Evolutionary conservation across 2,329 filamentous ascomycete species (phyloP).

Genomic region (Fusarium protoensiforme): DNA sequence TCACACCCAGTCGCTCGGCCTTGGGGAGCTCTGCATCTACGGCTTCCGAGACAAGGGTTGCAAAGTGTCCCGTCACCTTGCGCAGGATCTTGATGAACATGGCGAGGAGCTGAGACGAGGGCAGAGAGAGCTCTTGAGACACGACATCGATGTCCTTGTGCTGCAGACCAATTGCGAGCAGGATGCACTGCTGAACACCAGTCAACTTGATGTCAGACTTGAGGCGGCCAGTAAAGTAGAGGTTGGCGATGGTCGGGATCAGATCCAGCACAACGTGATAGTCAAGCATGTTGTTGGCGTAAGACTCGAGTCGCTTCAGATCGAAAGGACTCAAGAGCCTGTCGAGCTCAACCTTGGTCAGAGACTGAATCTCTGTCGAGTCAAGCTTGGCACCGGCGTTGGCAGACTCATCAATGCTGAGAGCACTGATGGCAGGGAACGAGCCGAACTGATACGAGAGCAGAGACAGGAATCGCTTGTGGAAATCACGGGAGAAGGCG

Average conservation of each 20-base stretch:
- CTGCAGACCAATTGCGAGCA: constrained; percentile 92
- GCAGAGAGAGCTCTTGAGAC: constrained; percentile 80
- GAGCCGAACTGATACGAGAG: constrained; percentile 92
- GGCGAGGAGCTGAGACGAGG: constrained; percentile 83
- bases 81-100: constrained; percentile 98
- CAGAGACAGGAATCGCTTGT: constrained; percentile 89
- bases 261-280: constrained; percentile 98
- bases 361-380: constrained; percentile 56
- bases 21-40: constrained; percentile 74
- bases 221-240: constrained; percentile 87
- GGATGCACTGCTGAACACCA: constrained; percentile 85
- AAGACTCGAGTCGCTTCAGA: constrained; percentile 92
- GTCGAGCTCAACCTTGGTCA: constrained; percentile 83
- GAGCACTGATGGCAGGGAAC: constrained; percentile 81
- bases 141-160: constrained; percentile 86
- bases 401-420: constrained; percentile 90
- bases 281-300: constrained; percentile 96
- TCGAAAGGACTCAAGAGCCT: constrained; percentile 87
- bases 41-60: constrained; percentile 77
- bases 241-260: constrained; percentile 80
- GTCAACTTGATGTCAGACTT: constrained; percentile 75
- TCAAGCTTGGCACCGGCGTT: constrained; percentile 77
- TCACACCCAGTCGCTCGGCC: constrained; percentile 67
- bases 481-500: constrained; percentile 92
- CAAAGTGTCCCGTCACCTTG: constrained; percentile 86